phyloP scores from a whole-genome alignment of 164 flowering plant species.

The Berberis thunbergii region DNA sequence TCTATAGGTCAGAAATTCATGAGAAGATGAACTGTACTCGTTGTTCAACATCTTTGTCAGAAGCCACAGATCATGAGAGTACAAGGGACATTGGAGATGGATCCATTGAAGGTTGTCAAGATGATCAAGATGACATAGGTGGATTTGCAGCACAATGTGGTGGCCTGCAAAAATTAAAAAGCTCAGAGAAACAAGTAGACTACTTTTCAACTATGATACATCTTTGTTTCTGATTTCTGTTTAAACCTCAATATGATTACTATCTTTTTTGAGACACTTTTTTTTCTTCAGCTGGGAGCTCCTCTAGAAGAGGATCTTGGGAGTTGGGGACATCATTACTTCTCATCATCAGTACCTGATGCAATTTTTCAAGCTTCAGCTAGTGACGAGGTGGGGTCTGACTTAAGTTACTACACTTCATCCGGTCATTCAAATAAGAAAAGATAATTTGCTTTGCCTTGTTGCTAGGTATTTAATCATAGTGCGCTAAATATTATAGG shows the following conservation, averaged over 20 bases:
- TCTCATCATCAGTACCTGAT: conserved; percentile 76
- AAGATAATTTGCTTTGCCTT: too few relatives aligned
- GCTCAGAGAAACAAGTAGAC: conserved; percentile 29
- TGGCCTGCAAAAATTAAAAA: conserved; percentile 51
- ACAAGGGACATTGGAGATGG: conserved; percentile 18
- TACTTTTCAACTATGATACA: neutral
- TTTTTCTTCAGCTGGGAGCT: conserved; percentile 60
- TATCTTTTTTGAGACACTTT: neutral
- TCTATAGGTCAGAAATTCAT: conserved; percentile 84
- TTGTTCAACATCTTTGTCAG: conserved; percentile 21
- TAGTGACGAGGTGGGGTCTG: conserved; percentile 72
- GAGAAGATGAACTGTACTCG: conserved; percentile 83
- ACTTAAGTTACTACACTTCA: conserved; percentile 5
- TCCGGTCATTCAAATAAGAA: neutral
- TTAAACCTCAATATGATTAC: neutral
- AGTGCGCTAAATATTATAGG: too few relatives aligned
- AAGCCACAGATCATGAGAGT: conserved; percentile 13
- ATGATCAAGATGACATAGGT: conserved; percentile 62
- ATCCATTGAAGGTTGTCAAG: conserved; percentile 13
- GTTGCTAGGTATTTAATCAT: too few relatives aligned
- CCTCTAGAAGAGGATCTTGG: conserved; percentile 87
- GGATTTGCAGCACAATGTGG: conserved; percentile 82
- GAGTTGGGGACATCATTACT: conserved; percentile 91
- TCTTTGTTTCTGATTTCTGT: neutral
- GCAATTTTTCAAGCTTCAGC: conserved; percentile 82